These are phyloP conservation scores for Mucor circinelloides DNA, from an alignment of 371 early-diverging fungal species.

Conservation along the genomic window DNA sequence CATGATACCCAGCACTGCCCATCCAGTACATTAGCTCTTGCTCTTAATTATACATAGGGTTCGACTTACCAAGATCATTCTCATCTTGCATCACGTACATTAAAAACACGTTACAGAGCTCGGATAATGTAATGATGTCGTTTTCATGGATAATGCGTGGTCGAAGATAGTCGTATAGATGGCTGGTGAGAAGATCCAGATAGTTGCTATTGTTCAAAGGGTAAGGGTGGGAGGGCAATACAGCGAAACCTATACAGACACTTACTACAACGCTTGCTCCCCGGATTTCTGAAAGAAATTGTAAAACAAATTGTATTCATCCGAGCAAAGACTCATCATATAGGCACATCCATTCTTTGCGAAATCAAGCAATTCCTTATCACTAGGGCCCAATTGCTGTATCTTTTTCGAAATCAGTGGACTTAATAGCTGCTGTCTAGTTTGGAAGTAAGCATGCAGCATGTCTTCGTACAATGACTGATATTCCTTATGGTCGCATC, in stretches of 20 bases:
- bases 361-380: slow-evolving; percentile 66
- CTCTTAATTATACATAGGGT: neutral
- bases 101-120: slow-evolving; percentile 76
- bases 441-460: slow-evolving; percentile 69
- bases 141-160: slow-evolving; percentile 86
- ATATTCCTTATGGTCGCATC: slow-evolving; percentile 79
- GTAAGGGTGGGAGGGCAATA: neutral
- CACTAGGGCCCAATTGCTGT: slow-evolving; percentile 55
- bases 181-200: slow-evolving; percentile 63
- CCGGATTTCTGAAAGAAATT: slow-evolving; percentile 72
- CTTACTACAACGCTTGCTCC: slow-evolving; percentile 60
- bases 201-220: slow-evolving; percentile 52
- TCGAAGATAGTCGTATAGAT: slow-evolving; percentile 83
- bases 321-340: slow-evolving; percentile 76
- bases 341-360: slow-evolving; percentile 81
- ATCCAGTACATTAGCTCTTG: neutral
- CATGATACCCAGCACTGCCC: slow-evolving; percentile 13
- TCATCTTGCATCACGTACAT: slow-evolving; percentile 62
- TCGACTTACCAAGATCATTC: slow-evolving; percentile 22
- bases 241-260: neutral
- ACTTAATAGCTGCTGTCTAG: slow-evolving; percentile 67
- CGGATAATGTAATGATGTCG: slow-evolving; percentile 77
- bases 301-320: slow-evolving; percentile 78
- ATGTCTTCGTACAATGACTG: slow-evolving; percentile 76
- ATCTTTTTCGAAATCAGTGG: slow-evolving; percentile 68